These are phyloP conservation scores for Emergomyces orientalis DNA, from an alignment of 2,329 filamentous ascomycete species.

Conservation along the genomic window DNA sequence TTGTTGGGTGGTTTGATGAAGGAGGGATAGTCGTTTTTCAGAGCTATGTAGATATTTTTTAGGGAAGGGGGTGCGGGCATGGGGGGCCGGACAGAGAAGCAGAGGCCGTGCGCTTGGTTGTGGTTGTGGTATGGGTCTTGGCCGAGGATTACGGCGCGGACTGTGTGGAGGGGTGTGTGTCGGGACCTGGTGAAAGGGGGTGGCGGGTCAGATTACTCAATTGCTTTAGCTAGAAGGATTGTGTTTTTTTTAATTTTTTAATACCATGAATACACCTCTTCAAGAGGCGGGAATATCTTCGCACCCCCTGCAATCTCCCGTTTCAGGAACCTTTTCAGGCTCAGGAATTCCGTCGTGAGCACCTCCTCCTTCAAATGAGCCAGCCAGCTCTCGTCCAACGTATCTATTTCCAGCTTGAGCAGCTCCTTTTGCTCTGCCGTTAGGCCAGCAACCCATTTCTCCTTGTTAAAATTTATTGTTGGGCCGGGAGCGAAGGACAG, in stretches of 20 bases:
- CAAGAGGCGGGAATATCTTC: conserved; percentile 75
- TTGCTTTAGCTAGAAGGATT: neutral
- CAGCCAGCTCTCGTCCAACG: conserved; percentile 85
- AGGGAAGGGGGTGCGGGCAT: conserved; percentile 82
- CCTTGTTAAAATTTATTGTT: conserved; percentile 66
- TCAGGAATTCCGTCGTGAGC: conserved; percentile 66
- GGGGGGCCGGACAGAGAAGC: conserved; percentile 87
- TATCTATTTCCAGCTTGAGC: conserved; percentile 82
- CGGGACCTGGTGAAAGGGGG: conserved; percentile 61
- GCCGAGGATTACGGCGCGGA: conserved; percentile 88
- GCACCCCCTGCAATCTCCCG: conserved; percentile 63
- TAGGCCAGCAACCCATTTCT: conserved; percentile 74
- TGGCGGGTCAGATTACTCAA: neutral
- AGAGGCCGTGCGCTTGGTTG: conserved; percentile 92
- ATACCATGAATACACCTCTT: conserved; percentile 93
- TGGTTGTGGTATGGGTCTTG: conserved; percentile 96
- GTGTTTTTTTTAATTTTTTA: conserved; percentile 15
- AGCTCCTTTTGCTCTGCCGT: conserved; percentile 73
- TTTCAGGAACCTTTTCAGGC: conserved; percentile 78
- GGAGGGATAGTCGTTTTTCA: conserved; percentile 77
- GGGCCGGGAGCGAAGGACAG: conserved; percentile 14
- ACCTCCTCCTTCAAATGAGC: conserved; percentile 81
- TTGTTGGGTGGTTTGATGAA: conserved; percentile 68
- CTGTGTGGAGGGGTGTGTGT: conserved; percentile 75
- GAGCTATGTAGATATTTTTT: conserved; percentile 82